These are phyloP conservation scores for Gynandropsis gynandra DNA, from an alignment of 345 rosid genomes.

Conservation along the genomic window DNA sequence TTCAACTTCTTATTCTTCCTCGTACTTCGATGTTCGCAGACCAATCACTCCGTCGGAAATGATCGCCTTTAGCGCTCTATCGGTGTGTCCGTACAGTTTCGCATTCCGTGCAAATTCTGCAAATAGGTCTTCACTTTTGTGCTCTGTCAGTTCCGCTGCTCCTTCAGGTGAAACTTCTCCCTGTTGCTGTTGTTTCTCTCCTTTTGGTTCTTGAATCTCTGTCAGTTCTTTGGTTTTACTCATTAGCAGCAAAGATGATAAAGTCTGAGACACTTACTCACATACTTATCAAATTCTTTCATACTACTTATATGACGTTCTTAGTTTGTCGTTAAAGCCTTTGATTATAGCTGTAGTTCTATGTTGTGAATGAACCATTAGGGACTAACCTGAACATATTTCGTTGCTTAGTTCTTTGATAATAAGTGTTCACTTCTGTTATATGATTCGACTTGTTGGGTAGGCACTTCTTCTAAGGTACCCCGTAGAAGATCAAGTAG, in stretches of 20 bases:
- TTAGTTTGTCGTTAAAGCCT: not conserved
- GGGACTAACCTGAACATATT: not conserved
- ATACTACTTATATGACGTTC: no score
- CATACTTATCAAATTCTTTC: no score
- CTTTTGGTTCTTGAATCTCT: not conserved
- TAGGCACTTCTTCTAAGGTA: slow-evolving; percentile 31
- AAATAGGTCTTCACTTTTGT: slow-evolving; percentile 31
- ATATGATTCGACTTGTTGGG: slow-evolving; percentile 7
- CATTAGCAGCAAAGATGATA: no score
- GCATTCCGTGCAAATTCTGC: slow-evolving; percentile 25
- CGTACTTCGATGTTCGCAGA: slow-evolving; percentile 25
- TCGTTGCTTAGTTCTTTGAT: not conserved
- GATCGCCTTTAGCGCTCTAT: slow-evolving; percentile 57
- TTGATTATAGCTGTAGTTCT: not conserved
- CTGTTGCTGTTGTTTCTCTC: not conserved
- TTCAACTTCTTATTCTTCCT: slow-evolving; percentile 27
- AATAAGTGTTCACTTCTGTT: slow-evolving; percentile 6
- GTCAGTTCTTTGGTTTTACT: not conserved
- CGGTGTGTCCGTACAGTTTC: slow-evolving; percentile 39
- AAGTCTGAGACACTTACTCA: no score
- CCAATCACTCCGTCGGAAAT: slow-evolving; percentile 30
- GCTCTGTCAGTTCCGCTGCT: slow-evolving; percentile 48
- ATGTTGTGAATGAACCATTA: not conserved
- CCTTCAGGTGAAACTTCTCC: slow-evolving; percentile 32
- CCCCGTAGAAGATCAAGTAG: slow-evolving; percentile 52